phyloP scores from a whole-genome alignment of 441 rosid genomes.

The Hura crepitans region DNA sequence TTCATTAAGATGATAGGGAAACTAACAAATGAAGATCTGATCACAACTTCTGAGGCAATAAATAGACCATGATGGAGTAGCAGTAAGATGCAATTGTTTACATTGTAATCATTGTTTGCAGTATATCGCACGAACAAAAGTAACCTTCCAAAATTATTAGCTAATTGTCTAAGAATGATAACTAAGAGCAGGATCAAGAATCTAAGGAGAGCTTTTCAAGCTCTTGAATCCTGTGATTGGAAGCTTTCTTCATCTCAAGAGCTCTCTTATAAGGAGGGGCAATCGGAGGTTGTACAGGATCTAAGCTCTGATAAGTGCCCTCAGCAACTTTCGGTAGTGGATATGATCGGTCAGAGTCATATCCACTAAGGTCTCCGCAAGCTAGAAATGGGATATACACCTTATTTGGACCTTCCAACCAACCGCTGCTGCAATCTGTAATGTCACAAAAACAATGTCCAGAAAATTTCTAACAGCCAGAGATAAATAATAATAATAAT shows the following conservation, averaged over 20 bases:
- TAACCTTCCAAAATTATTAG: conserved; percentile 10
- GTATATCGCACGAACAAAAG: no score
- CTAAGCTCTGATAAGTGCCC: conserved; percentile 78
- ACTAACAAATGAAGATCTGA: no score
- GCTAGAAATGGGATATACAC: conserved; percentile 92
- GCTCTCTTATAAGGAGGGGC: conserved; percentile 95
- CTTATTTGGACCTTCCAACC: conserved; percentile 91
- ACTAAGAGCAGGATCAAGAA: conserved; percentile 42
- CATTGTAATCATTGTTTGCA: no score
- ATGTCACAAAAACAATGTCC: conserved; percentile 3
- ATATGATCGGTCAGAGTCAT: conserved; percentile 89
- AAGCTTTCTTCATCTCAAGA: conserved; percentile 89
- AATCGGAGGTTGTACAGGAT: conserved; percentile 90
- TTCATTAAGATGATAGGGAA: no score
- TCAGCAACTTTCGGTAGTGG: conserved; percentile 77
- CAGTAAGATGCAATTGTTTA: no score
- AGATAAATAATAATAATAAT: background rate
- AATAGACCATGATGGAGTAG: no score
- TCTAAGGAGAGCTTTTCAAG: conserved; percentile 27
- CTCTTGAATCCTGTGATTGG: conserved; percentile 47
- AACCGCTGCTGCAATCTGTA: conserved; percentile 87
- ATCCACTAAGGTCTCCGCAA: conserved; percentile 86
- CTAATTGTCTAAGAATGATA: conserved; percentile 25
- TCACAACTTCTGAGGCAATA: no score
- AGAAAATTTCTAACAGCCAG: background rate